These are phyloP conservation scores for Neonothopanus nambi DNA, from an alignment of 1,284 basidiomycete genomes.

Conservation along the genomic window DNA sequence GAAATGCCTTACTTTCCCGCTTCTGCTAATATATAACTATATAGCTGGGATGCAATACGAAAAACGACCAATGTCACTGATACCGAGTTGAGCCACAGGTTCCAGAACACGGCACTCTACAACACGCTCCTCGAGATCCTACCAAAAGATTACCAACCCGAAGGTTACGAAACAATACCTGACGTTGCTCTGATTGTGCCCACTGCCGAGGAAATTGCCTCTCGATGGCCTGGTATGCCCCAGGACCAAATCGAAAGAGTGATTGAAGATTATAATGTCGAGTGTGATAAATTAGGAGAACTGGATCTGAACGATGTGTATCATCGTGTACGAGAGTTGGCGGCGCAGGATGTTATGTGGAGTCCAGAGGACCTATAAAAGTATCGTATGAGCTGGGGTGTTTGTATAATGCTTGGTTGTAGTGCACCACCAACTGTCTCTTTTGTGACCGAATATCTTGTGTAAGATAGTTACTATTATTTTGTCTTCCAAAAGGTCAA, in stretches of 20 bases:
- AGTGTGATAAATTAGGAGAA: slow-evolving; percentile 55
- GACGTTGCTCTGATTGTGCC: slow-evolving; percentile 56
- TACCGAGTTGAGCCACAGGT: slow-evolving; percentile 63
- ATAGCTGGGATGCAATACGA: slow-evolving; percentile 72
- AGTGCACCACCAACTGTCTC: too few species aligned
- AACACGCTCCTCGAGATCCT: slow-evolving; percentile 53
- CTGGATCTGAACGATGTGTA: slow-evolving; percentile 61
- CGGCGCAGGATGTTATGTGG: slow-evolving; percentile 23
- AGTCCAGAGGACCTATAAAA: background rate
- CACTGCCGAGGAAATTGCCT: slow-evolving; percentile 53
- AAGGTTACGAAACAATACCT: slow-evolving; percentile 54
- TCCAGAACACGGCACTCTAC: slow-evolving; percentile 71
- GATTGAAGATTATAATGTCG: slow-evolving; percentile 56
- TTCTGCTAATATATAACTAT: slow-evolving; percentile 7
- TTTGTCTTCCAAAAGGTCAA: slow-evolving; percentile 3
- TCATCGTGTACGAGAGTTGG: slow-evolving; percentile 60
- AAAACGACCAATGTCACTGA: slow-evolving; percentile 72
- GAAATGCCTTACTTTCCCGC: background rate
- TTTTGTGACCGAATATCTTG: background rate
- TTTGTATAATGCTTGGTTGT: background rate
- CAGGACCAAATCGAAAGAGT: slow-evolving; percentile 61
- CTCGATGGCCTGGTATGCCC: slow-evolving; percentile 70
- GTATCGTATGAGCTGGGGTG: background rate
- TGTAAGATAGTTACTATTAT: slow-evolving; percentile 7
- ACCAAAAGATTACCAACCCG: slow-evolving; percentile 35